Evolutionary conservation across 495 filamentous ascomycete genomes (phyloP).

Genomic region (Pseudevernia furfuracea): DNA sequence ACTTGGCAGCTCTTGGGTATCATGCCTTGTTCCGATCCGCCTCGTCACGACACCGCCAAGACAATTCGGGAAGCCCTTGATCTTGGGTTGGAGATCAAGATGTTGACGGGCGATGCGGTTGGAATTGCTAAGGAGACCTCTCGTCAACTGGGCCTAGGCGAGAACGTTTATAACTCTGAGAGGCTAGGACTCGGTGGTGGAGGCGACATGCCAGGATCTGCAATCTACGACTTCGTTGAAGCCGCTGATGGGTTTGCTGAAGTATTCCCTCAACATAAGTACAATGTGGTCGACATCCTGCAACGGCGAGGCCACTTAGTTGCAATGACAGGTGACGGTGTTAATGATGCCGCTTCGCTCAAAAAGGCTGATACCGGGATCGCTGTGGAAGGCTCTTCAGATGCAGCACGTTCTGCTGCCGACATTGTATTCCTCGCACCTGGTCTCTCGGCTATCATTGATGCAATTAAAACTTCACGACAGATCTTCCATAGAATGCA

Average conservation of each 20-base stretch:
- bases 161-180: conserved; percentile 91
- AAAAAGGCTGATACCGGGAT: conserved; percentile 56
- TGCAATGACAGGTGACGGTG: conserved; percentile 74
- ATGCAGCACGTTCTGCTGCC: conserved; percentile 84
- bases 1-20: conserved; percentile 89
- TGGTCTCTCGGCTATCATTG: conserved; percentile 86
- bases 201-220: conserved; percentile 84
- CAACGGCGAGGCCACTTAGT: conserved; percentile 58
- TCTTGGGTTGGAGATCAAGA: conserved; percentile 86
- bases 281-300: conserved; percentile 70
- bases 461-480: conserved; percentile 86
- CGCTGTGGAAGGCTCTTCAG: conserved; percentile 87
- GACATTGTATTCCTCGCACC: conserved; percentile 92
- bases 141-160: conserved; percentile 81
- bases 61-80: conserved; percentile 84
- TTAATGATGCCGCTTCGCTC: conserved; percentile 76
- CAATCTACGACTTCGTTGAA: conserved; percentile 91
- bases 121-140: conserved; percentile 89
- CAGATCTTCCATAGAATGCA: conserved; percentile 98
- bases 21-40: conserved; percentile 87
- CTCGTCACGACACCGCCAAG: conserved; percentile 82
- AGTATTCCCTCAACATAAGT: conserved; percentile 72
- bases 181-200: conserved; percentile 75
- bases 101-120: conserved; percentile 94
- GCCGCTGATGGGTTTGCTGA: conserved; percentile 83